phyloP scores from a whole-genome alignment of 1,139 yeast species.

The Eremothecium sinecaudum region DNA sequence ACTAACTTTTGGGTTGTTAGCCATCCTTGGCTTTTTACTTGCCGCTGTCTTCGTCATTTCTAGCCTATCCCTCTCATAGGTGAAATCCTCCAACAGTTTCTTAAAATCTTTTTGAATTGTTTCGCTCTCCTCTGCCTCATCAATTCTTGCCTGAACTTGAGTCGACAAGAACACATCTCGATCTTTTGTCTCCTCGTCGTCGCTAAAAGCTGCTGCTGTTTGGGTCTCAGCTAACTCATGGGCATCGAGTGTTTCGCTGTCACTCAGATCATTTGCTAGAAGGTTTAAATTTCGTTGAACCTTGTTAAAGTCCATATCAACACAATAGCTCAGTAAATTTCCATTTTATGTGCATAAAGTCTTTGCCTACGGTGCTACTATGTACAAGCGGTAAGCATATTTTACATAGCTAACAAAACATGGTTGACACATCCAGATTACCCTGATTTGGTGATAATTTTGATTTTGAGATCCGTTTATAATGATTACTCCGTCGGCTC shows the following conservation, averaged over 20 bases:
- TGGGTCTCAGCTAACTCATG: conserved; percentile 4
- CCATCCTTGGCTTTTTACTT: background rate
- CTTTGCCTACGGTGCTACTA: no score
- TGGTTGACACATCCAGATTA: no score
- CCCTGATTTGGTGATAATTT: no score
- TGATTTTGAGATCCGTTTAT: no score
- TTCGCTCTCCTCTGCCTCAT: conserved; percentile 20
- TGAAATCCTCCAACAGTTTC: conserved; percentile 11
- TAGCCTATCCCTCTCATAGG: conserved; percentile 5
- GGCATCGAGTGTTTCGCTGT: background rate
- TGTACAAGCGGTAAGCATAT: no score
- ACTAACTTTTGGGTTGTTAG: background rate
- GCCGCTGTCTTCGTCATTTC: background rate
- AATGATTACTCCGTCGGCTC: no score
- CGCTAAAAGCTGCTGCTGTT: conserved; percentile 7
- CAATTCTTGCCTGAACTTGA: conserved; percentile 27
- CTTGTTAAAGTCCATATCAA: conserved; percentile 18
- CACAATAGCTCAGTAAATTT: no score
- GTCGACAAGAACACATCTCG: conserved; percentile 22
- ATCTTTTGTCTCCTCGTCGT: conserved; percentile 7
- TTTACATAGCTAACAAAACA: no score
- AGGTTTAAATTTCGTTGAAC: conserved; percentile 20
- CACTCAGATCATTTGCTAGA: conserved; percentile 4
- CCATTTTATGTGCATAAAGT: no score
- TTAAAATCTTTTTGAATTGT: conserved; percentile 16